Base-by-base conservation (phyloP, 2,329 filamentous ascomycete species). In the Metarhizium robertsii region DNA sequence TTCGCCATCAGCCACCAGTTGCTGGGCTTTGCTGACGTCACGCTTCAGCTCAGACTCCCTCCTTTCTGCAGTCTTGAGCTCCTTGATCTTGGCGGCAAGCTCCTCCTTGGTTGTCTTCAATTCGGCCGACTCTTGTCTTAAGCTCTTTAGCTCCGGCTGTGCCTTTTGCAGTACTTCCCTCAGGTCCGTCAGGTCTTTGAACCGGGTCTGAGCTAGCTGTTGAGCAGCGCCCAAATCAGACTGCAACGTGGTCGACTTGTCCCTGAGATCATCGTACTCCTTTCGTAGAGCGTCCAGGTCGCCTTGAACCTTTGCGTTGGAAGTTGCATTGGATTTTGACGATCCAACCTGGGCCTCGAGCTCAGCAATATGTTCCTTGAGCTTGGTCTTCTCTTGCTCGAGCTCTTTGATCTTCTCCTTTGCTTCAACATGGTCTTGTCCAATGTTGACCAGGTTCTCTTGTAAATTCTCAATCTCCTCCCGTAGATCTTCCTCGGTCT, bases 381-480 rank as follows among this genome's bases (percentile, higher is more conserved):
- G 71, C 0, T 79, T 77, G 11, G 74, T 68, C 72, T 88, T 94
- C 69, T 92, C 87, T 2, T 76, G 76, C 59, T 85, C 78, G 1
- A 95, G 77, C 54, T 81, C 76, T 71, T 95, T 86, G 61, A 84
- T 82, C 67, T 81, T 85, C 61, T 94, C 85, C 70, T 91, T 92
- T 14, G 88, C 86, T 61, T 89, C 85, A 11, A 95, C 90, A 63
- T 92, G 87, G 58, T 95, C 89, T 62, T 91, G 83, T 10, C 91
- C 91, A 59, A 95, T 84, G 51, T 83, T 78, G 47, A 92, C 73
- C 7, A 97, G 74, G 60, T 92, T 88, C 55, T 95, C 90, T 52
- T 87, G 83, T 58, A 97, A 74, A 3, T 82, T 85, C 63, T 95
- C 90, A 57, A 96, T 88, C 71, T 97, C 92, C 64, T 96, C 92